Base-by-base conservation (phyloP, 495 filamentous ascomycete species). In the Hyaloscypha bicolor region DNA sequence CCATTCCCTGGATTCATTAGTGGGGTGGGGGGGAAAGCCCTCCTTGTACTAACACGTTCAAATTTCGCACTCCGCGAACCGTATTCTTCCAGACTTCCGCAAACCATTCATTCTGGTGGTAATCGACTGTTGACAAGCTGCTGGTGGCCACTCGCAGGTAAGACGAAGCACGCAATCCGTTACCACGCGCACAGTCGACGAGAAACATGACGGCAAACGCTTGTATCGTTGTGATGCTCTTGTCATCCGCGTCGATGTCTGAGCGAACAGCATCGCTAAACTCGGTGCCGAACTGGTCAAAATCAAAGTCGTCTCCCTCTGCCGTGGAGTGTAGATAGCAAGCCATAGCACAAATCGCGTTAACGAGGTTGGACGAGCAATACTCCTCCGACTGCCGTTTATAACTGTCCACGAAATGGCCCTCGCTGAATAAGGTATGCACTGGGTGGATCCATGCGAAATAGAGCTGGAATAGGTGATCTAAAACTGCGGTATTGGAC, bases 371-470 rank as follows among this genome's bases (percentile, higher is more conserved):
- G 8, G 71, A 42, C 3, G 78, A 76, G 65, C 78, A 80, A 62
- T 76, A 77, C 2, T 32, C 59, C 1, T 68, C 52, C 5, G 71
- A 52, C 29, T 75, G 66, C n/a, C 63, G 64, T 25, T 66, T 66
- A 64, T 75, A 78, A 62, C 67, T 72, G 12, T 75, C 39, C 53
- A 72, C 72, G 62, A 81, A 81, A 42, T 73, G 73, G 32, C 66
- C 62, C 62, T 81, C 78, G 63, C 70, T 76, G 66, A 81, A 80
- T 21, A 81, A 68, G 62, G 78, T 79, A 55, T 80, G 77, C 9
- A 80, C 76, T 11, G 79, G 79, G 69, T 81, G 78, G 21, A 81
- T 71, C 78, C 78, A 81, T n/a, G 77, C 72, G 57, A 81, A 79
- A 57, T 79, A 81, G 25, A 81, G 71, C n/a, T 77, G 75, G 64